Conservation (phyloP, 345 rosid species). For the Heritiera littoralis region DNA sequence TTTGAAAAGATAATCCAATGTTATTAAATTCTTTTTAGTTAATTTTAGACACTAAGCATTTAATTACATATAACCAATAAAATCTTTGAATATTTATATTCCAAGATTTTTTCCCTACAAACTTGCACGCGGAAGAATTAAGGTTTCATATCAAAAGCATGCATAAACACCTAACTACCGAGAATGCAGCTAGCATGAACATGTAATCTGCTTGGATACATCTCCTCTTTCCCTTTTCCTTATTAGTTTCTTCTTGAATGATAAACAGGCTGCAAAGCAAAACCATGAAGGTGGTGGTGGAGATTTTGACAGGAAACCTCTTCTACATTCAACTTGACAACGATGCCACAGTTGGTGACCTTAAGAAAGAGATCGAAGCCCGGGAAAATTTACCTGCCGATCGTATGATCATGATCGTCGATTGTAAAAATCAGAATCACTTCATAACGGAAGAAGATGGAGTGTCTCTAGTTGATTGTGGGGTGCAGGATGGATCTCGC, state of each 20-base stretch:
- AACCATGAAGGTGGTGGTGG: conserved; percentile 64
- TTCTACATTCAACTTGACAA: conserved; percentile 48
- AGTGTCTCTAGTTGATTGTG: conserved; percentile 43
- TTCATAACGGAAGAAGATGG: conserved; percentile 39
- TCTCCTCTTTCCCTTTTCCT: neutral
- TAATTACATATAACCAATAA: neutral
- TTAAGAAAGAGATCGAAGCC: conserved; percentile 53
- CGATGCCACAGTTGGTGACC: conserved; percentile 53
- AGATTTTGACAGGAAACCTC: conserved; percentile 65
- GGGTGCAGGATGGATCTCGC: conserved; percentile 55
- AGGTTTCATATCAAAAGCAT: conserved; percentile 17
- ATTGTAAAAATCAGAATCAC: conserved; percentile 19
- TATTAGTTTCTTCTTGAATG: neutral
- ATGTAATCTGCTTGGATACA: neutral
- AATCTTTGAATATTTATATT: neutral
- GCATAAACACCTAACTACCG: conserved; percentile 11
- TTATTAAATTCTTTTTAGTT: neutral
- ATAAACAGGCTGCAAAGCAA: neutral
- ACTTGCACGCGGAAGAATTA: neutral
- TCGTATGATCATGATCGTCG: conserved; percentile 54
- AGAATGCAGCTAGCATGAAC: conserved; percentile 19
- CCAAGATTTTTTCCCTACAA: neutral
- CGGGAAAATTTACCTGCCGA: conserved; percentile 47
- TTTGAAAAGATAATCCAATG: no score
- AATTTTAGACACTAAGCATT: neutral